Evolutionary conservation across 306 rosid species (phyloP), one percentile per base, ranked within the genome.

Genomic region (Cicer cuneatum): DNA sequence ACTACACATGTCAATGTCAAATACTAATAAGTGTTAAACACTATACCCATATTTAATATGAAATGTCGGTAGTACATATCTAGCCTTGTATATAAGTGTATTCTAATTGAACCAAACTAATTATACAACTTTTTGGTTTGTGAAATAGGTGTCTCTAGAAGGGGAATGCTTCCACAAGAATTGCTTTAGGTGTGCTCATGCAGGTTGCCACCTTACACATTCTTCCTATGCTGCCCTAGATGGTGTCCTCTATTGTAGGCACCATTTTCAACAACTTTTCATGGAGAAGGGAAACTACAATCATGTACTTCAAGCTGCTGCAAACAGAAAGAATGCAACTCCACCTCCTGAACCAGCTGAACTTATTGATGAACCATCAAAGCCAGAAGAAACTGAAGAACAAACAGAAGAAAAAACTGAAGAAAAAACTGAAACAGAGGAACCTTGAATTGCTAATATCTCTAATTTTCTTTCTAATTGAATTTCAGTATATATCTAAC

Each of bases 101-200:
- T 9, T 52, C 41, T 39, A 21, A 14, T 10, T 65, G 42, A 71
- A 69, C 10, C 9, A 9, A 49, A 65, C 39, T 71, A 81, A 60
- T 11, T 13, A 24, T 5, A 43, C 18, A 59, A 53, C 0, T 12
- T 73, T 35, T 45, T 49, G 64, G 1, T 21, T 21, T 39, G 46
- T 74, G 41, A 43, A 72, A 61, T 38, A 94, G 98, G 83, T 94
- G 74, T 7, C 88, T 53, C 69, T 94, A 46, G 98, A 94, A 80
- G 98, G 97, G 39, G 97, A 94, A 65, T 77, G 90, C 65, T 91
- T 80, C 89, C 98, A 94, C 85, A 94, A 87, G 83, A 65, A 66
- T 5, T 94, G 98, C 90, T 94, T 94, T 62, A 90, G 96, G 86
- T 94, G 98, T 86, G 98, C 98, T 75, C 96, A 90, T 77, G 97